Conservation (phyloP, 225 moss, liverwort and hornwort genomes). For the Marchantia paleacea region DNA sequence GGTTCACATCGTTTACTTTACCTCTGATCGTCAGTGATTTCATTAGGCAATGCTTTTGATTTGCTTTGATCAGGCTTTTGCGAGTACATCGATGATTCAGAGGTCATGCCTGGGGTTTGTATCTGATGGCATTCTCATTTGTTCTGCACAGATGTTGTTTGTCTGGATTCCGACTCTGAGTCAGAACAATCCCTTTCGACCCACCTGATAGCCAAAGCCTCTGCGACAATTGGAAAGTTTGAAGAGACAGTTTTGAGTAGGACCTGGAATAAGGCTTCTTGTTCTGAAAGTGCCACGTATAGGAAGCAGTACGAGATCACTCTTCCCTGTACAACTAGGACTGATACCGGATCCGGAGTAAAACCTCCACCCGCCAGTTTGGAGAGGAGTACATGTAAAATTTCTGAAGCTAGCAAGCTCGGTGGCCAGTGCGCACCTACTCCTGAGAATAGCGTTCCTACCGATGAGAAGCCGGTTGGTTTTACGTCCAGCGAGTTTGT, state of each 20-base stretch:
- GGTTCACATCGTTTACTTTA: not conserved
- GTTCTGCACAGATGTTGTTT: slow-evolving; percentile 29
- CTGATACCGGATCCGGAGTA: not conserved
- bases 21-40: not conserved
- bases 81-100: not conserved
- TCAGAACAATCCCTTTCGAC: slow-evolving; percentile 3
- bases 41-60: no score
- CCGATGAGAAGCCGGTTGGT: not conserved
- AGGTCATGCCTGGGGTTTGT: not conserved
- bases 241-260: not conserved
- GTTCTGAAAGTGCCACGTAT: not conserved
- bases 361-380: not conserved
- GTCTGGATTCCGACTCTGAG: slow-evolving; percentile 41
- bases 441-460: not conserved
- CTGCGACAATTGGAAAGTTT: not conserved
- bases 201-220: not conserved
- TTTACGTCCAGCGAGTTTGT: not conserved
- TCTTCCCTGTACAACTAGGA: not conserved
- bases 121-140: not conserved
- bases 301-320: not conserved
- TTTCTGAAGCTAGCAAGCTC: not conserved
- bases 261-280: not conserved
- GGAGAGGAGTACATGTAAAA: not conserved
- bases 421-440: not conserved
- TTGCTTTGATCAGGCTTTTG: no score